Conservation (phyloP, 768 basidiomycete species). For the Psilocybe sp. region DNA sequence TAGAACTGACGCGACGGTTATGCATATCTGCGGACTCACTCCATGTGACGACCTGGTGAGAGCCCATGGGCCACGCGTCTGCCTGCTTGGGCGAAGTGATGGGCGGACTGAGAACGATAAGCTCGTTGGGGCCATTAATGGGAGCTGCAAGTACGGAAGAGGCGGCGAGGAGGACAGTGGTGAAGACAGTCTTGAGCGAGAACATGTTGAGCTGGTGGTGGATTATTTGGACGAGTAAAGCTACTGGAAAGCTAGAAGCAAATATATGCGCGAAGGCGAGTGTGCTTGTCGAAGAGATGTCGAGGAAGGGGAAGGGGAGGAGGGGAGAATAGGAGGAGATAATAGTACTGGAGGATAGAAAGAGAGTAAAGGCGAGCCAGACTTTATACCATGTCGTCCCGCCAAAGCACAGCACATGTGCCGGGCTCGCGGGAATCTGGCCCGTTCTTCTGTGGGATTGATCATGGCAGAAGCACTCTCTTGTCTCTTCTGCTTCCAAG, state of each 20-base stretch:
- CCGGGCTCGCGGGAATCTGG: not conserved
- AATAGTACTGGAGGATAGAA: conserved; percentile 10
- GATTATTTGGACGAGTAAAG: conserved; percentile 1
- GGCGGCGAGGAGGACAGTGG: conserved; percentile 23
- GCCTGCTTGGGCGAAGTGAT: conserved; percentile 36
- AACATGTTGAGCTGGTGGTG: conserved; percentile 15
- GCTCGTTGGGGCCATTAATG: conserved; percentile 19
- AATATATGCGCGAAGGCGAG: too few species aligned
- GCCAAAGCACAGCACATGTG: too few species aligned
- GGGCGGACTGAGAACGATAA: conserved; percentile 37
- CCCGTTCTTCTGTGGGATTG: not conserved
- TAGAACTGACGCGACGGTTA: not conserved
- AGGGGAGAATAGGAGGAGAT: conserved; percentile 3
- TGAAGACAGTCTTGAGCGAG: conserved; percentile 27
- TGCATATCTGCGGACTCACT: not conserved
- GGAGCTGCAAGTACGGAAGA: conserved; percentile 20
- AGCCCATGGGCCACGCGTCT: conserved; percentile 35
- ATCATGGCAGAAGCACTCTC: conserved; percentile 4
- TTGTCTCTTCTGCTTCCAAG: too few species aligned
- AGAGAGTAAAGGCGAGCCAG: not conserved
- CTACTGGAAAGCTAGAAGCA: not conserved
- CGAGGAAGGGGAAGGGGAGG: not conserved
- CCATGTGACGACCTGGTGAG: conserved; percentile 43
- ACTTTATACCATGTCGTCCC: conserved; percentile 12
- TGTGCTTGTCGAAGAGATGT: not conserved